Percentiles rank a stretch among this genome's conserved stretches.
These are phyloP conservation scores for Corynespora cassiicola DNA, from an alignment of 2,329 filamentous ascomycete species.

Conservation along the genomic window DNA sequence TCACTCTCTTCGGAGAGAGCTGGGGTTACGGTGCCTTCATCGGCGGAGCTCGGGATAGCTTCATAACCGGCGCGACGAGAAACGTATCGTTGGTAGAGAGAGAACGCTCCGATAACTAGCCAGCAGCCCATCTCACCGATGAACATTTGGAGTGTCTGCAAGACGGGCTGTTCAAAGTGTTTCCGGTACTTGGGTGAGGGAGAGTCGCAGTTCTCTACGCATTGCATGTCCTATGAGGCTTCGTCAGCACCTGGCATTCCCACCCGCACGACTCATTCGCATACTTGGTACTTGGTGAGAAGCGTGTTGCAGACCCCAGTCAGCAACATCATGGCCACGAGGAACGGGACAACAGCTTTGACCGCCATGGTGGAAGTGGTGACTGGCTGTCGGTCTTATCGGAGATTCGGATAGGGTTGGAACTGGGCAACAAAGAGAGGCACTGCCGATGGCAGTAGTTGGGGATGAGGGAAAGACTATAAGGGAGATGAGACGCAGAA, in stretches of 20 bases:
- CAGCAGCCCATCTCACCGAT: constrained; percentile 95
- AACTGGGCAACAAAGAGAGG: constrained; percentile 17
- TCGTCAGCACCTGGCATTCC: constrained; percentile 1
- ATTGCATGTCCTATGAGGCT: constrained; percentile 83
- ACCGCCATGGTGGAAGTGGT: constrained; percentile 66
- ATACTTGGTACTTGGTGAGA: constrained; percentile 92
- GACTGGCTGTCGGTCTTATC: constrained; percentile 11
- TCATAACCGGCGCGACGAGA: constrained; percentile 67
- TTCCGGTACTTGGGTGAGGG: constrained; percentile 69
- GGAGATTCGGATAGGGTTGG: constrained; percentile 4
- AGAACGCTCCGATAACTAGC: constrained; percentile 79
- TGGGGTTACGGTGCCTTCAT: constrained; percentile 35
- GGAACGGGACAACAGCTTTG: constrained; percentile 76
- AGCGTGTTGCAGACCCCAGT: constrained; percentile 97
- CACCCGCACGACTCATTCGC: constrained; percentile 22
- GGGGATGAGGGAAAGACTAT: not conserved
- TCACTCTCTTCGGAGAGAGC: constrained; percentile 53
- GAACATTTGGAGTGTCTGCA: constrained; percentile 98
- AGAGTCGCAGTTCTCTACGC: constrained; percentile 85
- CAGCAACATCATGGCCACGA: constrained; percentile 95
- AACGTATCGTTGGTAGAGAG: constrained; percentile 67
- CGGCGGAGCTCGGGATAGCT: constrained; percentile 58
- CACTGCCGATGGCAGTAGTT: constrained; percentile 3
- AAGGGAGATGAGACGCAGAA: not conserved
- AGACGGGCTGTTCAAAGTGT: constrained; percentile 91